phyloP scores from a whole-genome alignment of 108 stramenopile species.

The Cyclotella distinguenda region DNA sequence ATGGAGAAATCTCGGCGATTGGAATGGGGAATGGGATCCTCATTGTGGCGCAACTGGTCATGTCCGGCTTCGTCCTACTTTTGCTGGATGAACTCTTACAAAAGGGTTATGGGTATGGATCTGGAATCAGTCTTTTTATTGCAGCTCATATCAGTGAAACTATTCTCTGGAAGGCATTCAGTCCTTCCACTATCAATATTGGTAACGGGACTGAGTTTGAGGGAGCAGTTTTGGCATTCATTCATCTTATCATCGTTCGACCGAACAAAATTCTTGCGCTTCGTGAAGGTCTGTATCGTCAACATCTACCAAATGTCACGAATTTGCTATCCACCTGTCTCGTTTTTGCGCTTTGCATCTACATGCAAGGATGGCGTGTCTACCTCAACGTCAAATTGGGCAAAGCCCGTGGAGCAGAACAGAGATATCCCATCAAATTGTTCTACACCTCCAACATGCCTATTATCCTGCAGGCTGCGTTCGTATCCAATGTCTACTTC shows the following conservation, averaged over 20 bases:
- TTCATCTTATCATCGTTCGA: conserved; percentile 94
- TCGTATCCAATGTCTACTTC: conserved; percentile 99
- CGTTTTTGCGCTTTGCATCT: conserved; percentile 96
- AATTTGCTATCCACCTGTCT: conserved; percentile 95
- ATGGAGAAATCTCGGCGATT: conserved; percentile 94
- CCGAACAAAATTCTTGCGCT: conserved; percentile 93
- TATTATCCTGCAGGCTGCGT: conserved; percentile 98
- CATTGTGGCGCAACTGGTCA: conserved; percentile 96
- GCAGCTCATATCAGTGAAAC: conserved; percentile 99
- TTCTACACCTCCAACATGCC: conserved; percentile 99
- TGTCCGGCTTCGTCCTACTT: conserved; percentile 95
- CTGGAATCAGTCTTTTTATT: conserved; percentile 98
- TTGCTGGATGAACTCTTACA: conserved; percentile 98
- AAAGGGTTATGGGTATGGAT: conserved; percentile 98
- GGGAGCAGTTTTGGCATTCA: conserved; percentile 97
- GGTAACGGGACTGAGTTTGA: conserved; percentile 99
- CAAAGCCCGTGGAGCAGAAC: conserved; percentile 92
- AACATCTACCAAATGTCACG: conserved; percentile 97
- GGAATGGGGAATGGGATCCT: conserved; percentile 97
- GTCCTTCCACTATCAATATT: conserved; percentile 98
- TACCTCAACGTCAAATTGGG: conserved; percentile 96
- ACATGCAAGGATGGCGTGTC: conserved; percentile 99
- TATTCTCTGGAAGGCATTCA: conserved; percentile 98
- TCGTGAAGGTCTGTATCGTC: conserved; percentile 94
- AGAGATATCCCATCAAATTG: conserved; percentile 95